These are phyloP conservation scores for Catharanthus roseus DNA, from an alignment of 257 asterid genomes.

Conservation along the genomic window DNA sequence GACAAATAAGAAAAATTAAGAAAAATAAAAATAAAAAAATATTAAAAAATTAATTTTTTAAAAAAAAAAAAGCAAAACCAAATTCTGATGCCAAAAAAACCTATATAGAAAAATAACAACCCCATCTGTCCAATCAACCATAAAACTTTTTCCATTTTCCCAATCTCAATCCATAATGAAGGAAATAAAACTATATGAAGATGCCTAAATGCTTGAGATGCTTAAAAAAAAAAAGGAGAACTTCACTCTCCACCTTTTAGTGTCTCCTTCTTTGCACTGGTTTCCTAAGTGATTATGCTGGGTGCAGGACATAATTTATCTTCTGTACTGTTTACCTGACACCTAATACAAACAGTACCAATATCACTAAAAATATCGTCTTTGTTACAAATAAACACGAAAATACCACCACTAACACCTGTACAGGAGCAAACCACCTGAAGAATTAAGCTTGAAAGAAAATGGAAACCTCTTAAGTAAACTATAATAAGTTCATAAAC, in stretches of 20 bases:
- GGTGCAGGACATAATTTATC: background rate
- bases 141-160: background rate
- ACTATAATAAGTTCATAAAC: background rate
- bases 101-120: background rate
- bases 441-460: background rate
- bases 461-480: background rate
- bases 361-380: background rate
- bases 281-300: background rate
- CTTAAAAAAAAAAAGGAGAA: background rate
- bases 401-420: background rate
- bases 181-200: background rate
- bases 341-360: background rate
- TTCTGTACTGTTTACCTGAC: background rate
- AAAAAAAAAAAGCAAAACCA: background rate
- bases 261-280: background rate
- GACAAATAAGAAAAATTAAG: no score
- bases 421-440: background rate
- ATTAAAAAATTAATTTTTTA: background rate
- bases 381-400: background rate
- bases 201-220: background rate
- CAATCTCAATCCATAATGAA: background rate
- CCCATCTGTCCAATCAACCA: background rate
- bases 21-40: background rate
- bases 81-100: no score
- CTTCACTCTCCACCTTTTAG: background rate